Base-by-base conservation (phyloP, 1,139 yeast genomes). In the Saccharomycopsis phalli region DNA sequence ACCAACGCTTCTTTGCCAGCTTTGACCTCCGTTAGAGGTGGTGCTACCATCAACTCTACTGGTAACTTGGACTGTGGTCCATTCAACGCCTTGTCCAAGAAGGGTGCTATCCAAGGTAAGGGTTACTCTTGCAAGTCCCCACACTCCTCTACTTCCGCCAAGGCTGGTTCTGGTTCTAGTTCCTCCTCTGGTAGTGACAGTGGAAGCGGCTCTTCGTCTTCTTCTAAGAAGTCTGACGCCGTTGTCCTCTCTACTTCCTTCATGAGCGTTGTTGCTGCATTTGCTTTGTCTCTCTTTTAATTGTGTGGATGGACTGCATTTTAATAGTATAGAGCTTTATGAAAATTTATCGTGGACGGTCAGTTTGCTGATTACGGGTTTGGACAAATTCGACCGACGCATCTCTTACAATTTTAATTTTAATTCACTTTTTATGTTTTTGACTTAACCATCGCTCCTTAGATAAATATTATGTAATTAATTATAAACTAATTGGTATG, bases 31-130 rank as follows among this genome's bases (percentile, higher is more conserved):
- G 94, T 91, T 58, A 74, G 76, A 62, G 98, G 98, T 74, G 95
- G 95, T 62, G 93, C 88, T 67, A 67, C 68, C 58, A 71, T 91
- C 60, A 80, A 80, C 60, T 74, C 95, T 47, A 58, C 63, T 47
- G 81, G 82, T 60, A 78, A 79, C 56, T 77, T 86, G 66, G 74
- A 84, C 66, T 91, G 97, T 75, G 63, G 70, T 50, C 69, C 74
- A 47, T 86, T 86, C 72, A 74, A 80, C 64, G 60, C 62, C 47
- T 70, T 80, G 61, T 73, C 77, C 67, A 64, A 66, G 57, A 70
- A 72, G 54, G 91, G 93, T 65, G 82, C 74, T 60, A 75, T 88
- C 61, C 84, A 77, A 68, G 97, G 96, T 74, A 87, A 86, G 71
- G 69, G 76, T 54, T 87, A 75, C 70, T 76, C 71, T 56, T 88